Evolutionary conservation across 73 alveolate genomes (phyloP), one percentile per base, ranked within the genome.

Genomic region (Vitrella brassicaformis): DNA sequence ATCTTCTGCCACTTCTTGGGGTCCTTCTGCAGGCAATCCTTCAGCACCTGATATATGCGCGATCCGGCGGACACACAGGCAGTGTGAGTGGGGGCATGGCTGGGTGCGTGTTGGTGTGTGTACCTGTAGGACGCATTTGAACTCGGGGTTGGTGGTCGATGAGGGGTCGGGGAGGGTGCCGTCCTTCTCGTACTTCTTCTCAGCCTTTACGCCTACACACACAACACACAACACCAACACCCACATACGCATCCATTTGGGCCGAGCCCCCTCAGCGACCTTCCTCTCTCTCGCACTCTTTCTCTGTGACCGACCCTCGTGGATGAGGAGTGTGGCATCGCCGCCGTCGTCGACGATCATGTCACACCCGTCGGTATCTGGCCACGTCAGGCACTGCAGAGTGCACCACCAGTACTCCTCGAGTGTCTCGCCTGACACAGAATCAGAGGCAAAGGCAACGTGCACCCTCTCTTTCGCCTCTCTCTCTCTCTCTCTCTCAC

Each of bases 391-490:
- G 80, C 87, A 85, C 85, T 87, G 89, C 68, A 86, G 88, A 28
- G 97, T 91, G 89, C 96, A 90, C 88, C 89, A 95, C 98, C 98
- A 93, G 94, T 93, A 93, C 81, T 93, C 98, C 81, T 80, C 90
- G 47, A 91, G 85, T 70, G 87, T 88, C 84, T 86, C 84, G n/a
- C n/a, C n/a, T n/a, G n/a, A n/a, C n/a, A n/a, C n/a, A n/a, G n/a
- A n/a, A n/a, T n/a, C n/a, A n/a, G n/a, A n/a, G n/a, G n/a, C n/a
- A n/a, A n/a, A n/a, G n/a, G n/a, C n/a, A n/a, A n/a, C n/a, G n/a
- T n/a, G n/a, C n/a, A n/a, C n/a, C n/a, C n/a, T n/a, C n/a, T n/a
- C n/a, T n/a, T n/a, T n/a, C n/a, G n/a, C n/a, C n/a, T n/a, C n/a
- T n/a, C n/a, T n/a, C n/a, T n/a, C n/a, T n/a, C n/a, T n/a, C n/a